Evolutionary conservation across 2,329 filamentous ascomycete genomes (phyloP), one percentile per base, ranked within the genome.

Genomic region (Trichoderma pleuroti): DNA sequence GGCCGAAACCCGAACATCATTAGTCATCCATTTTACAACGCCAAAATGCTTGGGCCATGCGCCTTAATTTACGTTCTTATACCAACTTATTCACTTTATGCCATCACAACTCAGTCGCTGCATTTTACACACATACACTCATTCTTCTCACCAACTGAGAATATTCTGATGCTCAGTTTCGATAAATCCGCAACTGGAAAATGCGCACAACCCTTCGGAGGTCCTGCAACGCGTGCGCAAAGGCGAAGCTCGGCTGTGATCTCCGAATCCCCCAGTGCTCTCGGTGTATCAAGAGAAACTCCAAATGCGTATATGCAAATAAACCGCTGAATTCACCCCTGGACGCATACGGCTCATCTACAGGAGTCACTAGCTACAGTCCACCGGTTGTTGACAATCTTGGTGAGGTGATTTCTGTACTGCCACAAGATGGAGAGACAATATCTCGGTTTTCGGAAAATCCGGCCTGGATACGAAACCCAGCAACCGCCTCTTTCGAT

Each of bases 201-300:
- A 68, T 68, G 65, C 65, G 65, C 54, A 68, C 65, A 60, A 68
- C 65, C 65, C 65, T 68, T 18, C 65, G 54, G n/a, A 68, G 65
- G 10, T 68, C 65, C 65, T 68, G 65, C 12, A 60, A 68, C 36
- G 65, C 65, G 34, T 68, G 65, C 39, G 65, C 65, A 68, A 68
- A 68, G 28, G 52, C 65, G 36, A 68, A 68, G n/a, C 65, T 59
- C 42, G 54, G 54, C 36, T 68, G 65, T 26, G 65, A 68, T 68
- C 65, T 68, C 54, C 36, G 65, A 46, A 42, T 60, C n/a, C 65
- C 65, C 26, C 65, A 60, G 54, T 68, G 65, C 65, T 68, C 65
- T 49, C n/a, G 65, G 6, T 68, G 65, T 21, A 12, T 49, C 65
- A 68, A 68, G 65, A 46, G 65, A 34, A 60, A 49, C n/a, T 68